Evolutionary conservation across 73 alveolate genomes (phyloP).

Genomic region (Tetrahymena thermophila): DNA sequence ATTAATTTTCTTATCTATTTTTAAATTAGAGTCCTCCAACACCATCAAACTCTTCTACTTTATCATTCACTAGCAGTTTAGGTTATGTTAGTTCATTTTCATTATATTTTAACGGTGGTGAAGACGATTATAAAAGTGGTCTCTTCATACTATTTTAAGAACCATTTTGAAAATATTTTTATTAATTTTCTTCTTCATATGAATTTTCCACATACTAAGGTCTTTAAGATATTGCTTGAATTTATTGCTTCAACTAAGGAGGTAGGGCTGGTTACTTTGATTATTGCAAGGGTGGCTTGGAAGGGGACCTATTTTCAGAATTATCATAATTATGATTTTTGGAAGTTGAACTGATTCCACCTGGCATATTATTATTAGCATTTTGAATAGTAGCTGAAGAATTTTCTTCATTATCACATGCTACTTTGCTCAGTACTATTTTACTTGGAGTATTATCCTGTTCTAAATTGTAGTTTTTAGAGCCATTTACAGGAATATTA

Average conservation of each 20-base stretch:
- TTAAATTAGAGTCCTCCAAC: neutral
- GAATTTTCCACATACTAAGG: neutral
- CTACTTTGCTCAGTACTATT: neutral
- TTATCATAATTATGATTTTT: neutral
- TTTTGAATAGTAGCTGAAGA: too few species aligned
- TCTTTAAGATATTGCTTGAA: too few species aligned
- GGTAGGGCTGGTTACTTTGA: neutral
- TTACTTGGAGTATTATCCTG: neutral
- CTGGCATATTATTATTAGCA: too few species aligned
- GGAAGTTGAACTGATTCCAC: too few species aligned
- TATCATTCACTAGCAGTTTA: neutral
- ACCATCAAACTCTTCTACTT: neutral
- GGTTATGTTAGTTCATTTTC: neutral
- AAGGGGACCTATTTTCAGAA: neutral
- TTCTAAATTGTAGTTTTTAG: neutral
- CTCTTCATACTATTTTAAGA: too few species aligned
- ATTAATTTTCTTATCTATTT: neutral
- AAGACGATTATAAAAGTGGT: neutral
- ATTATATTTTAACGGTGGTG: neutral
- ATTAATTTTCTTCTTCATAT: neutral
- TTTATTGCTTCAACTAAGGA: neutral
- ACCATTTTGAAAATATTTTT: too few species aligned
- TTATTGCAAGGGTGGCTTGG: neutral
- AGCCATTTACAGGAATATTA: too few species aligned
- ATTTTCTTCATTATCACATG: too few species aligned